Evolutionary conservation across 1,284 basidiomycete genomes (phyloP), one percentile per base, ranked within the genome.

Genomic region (Pyrrhoderma noxium): DNA sequence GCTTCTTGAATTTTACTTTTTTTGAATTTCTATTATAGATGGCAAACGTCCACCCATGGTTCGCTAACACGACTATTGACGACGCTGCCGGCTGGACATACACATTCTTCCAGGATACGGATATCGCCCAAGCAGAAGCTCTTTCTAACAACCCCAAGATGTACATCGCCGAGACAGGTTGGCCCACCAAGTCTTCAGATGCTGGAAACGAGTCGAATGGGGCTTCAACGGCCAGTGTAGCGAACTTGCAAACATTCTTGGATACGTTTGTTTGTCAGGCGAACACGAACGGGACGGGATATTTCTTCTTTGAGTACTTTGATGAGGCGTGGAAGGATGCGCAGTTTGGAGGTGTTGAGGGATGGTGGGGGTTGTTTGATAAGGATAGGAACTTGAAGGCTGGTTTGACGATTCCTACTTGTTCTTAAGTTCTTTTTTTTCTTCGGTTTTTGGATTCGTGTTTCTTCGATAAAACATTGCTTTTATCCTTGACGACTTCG

Each of bases 131-230:
- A 22, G 77, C 79, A 2, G 36, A 57, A 16, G 56, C 63, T n/a
- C 58, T 70, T n/a, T 50, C 76, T 13, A 90, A 90, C 67, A 75
- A 81, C 53, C 90, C 91, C 3, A 67, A 71, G 51, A 83, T 85
- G 74, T 92, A 82, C 68, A 91, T 94, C 57, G 91, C 91, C 8
- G 92, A 95, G 71, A 93, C 92, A 19, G 93, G 93, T 36, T 96
- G 93, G 93, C 93, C 93, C 11, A 82, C 88, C 31, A 69, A 72
- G 55, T 83, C 84, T 1, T 79, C 76, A 11, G 75, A 81, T 53
- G 72, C 62, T 21, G 68, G 66, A 5, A 77, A 76, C 55, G 73
- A 65, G 36, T 82, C 70, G 54, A 82, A 85, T 58, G 87, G 85
- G 1, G 77, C 77, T 13, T 81, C 83, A 23, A 66, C 66, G 41